These are phyloP conservation scores for Sicyos edulis DNA, from an alignment of 306 rosid species.

Conservation along the genomic window DNA sequence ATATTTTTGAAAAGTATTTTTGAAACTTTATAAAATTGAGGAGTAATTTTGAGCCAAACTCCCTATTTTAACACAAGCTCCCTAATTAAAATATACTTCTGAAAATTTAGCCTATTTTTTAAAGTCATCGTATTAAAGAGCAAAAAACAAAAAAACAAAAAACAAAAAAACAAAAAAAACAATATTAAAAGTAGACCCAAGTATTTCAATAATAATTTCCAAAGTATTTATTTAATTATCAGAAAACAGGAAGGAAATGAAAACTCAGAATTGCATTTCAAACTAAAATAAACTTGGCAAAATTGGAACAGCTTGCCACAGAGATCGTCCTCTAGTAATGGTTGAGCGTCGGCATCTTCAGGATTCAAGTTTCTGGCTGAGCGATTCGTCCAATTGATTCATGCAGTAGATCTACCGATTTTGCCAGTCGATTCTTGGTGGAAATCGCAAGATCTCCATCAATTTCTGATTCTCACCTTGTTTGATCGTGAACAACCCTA, in stretches of 20 bases:
- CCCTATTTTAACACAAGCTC: no score
- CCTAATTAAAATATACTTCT: no score
- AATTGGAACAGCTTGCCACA: conserved; percentile 10
- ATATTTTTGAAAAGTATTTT: no score
- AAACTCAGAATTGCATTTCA: not conserved
- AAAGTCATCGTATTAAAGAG: no score
- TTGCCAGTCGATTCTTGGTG: conserved; percentile 6
- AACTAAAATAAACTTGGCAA: conserved; percentile 8
- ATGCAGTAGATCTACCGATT: conserved; percentile 26
- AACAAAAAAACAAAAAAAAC: no score
- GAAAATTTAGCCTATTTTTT: no score
- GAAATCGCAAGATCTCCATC: conserved; percentile 26
- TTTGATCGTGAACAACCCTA: conserved; percentile 25
- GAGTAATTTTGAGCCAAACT: no score
- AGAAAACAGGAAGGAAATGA: not conserved
- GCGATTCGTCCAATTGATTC: conserved; percentile 12
- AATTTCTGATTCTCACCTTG: conserved; percentile 34
- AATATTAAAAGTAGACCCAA: no score
- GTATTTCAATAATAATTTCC: not conserved
- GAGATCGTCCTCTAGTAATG: conserved; percentile 7
- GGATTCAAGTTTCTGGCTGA: not conserved
- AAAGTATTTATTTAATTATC: conserved; percentile 1
- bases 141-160: no score
- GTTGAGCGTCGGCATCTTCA: conserved; percentile 7
- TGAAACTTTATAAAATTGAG: no score